Evolutionary conservation across 345 rosid genomes (phyloP).

Genomic region (Mangifera indica): DNA sequence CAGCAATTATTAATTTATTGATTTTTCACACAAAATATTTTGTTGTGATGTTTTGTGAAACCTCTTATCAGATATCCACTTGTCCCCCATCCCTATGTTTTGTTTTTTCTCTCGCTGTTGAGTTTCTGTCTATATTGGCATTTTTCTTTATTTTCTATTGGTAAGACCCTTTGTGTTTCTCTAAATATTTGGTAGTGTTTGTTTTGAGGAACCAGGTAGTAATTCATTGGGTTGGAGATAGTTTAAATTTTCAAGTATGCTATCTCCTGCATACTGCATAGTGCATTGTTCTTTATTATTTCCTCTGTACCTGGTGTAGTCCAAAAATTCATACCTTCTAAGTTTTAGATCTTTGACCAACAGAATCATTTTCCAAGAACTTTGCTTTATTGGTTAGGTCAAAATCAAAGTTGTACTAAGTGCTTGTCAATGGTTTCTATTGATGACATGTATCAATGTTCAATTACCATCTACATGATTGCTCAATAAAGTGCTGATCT

Average conservation of each 20-base stretch:
- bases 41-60: conserved; percentile 18
- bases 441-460: not conserved
- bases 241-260: conserved; percentile 4
- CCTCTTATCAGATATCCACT: not conserved
- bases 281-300: conserved; percentile 3
- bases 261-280: not conserved
- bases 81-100: not conserved
- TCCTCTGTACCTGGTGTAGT: not conserved
- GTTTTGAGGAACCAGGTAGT: conserved; percentile 3
- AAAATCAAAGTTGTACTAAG: not conserved
- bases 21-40: conserved; percentile 42
- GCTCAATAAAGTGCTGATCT: not conserved
- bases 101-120: too few relatives aligned
- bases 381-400: conserved; percentile 1
- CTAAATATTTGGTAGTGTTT: too few relatives aligned
- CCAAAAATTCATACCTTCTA: not conserved
- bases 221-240: conserved; percentile 7
- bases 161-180: too few relatives aligned
- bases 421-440: conserved; percentile 12
- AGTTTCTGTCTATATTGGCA: not conserved
- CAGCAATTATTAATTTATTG: conserved; percentile 77
- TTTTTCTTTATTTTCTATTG: conserved; percentile 9
- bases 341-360: not conserved
- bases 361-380: conserved; percentile 4
- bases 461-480: conserved; percentile 8